Evolutionary conservation across 345 rosid genomes (phyloP), one percentile per base, ranked within the genome.

Genomic region (Lepidium aucheri): DNA sequence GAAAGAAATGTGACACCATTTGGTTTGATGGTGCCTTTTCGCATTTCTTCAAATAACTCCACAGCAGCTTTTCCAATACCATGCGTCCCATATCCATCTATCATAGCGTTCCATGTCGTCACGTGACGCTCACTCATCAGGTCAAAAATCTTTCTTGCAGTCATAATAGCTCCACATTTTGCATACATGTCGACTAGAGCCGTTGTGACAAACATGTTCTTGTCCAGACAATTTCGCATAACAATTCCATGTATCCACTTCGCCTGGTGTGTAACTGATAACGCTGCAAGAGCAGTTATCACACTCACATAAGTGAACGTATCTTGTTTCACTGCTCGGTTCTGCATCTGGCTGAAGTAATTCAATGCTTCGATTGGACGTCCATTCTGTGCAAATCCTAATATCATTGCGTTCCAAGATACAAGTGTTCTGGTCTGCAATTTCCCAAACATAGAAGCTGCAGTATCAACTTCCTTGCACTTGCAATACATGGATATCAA

Each of bases 81-180:
- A 15, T 91, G 91, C 3, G 95, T 83, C 43, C 89, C 96, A 32
- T 85, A 87, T 60, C 91, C 92, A 70, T 87, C 92, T 39, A 91
- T 85, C 86, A 91, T 82, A 26, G 89, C 84, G 53, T 91, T 91
- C 97, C 97, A 91, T n/a, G 90, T 86, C 0, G 89, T 84, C 36
- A 86, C 89, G 51, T 82, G 87, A 68, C 79, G 74, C 60, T 79
- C 80, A 4, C 80, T 61, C 86, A 91, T 86, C 82, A 72, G 65
- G 57, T 85, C 77, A 51, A 91, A 88, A 54, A 88, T 79, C 67
- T 58, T 75, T 73, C 86, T 75, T 35, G 97, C 94, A 8, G 80
- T 80, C 42, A 53, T 69, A 62, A 88, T 60, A 24, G 80, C 86
- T 62, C 97, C 97, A 74, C 97, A 91, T 70, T 88, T 88, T 7